Evolutionary conservation across 192 early-diverging fungal species (phyloP).

Genomic region (Coemansia sp.): DNA sequence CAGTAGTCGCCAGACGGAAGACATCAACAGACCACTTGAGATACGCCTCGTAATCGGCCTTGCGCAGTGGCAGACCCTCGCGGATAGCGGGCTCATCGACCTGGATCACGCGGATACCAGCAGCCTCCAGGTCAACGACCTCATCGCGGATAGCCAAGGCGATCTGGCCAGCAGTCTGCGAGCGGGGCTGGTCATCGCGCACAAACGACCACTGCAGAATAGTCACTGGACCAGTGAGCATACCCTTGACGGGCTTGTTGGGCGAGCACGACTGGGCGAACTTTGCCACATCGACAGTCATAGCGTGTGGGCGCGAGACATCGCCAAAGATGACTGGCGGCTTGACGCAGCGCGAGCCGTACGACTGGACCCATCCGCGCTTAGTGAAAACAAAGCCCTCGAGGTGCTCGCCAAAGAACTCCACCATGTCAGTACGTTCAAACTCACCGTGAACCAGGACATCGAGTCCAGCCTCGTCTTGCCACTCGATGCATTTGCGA

Average conservation of each 20-base stretch:
- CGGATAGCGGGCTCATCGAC: constrained; percentile 99
- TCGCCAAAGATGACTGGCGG: constrained; percentile 98
- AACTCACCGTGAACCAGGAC: constrained; percentile 98
- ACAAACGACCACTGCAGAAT: constrained; percentile 99
- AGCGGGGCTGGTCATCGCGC: constrained; percentile 92
- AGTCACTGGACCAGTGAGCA: constrained; percentile 98
- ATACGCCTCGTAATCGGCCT: constrained; percentile 84
- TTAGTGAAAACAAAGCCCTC: constrained; percentile 93
- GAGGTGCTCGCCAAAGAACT: constrained; percentile 96
- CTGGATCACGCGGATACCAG: constrained; percentile 93
- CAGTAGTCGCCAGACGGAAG: constrained; percentile 88
- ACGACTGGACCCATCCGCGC: constrained; percentile 97
- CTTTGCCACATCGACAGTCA: constrained; percentile 85
- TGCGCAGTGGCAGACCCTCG: constrained; percentile 94
- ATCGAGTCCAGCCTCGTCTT: constrained; percentile 89
- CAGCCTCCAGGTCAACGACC: constrained; percentile 90
- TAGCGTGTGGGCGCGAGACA: constrained; percentile 85
- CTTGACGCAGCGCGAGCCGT: constrained; percentile 96
- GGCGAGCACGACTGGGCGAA: constrained; percentile 90
- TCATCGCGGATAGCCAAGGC: constrained; percentile 96
- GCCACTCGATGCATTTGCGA: constrained; percentile 79
- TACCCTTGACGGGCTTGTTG: constrained; percentile 93
- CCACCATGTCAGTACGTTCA: constrained; percentile 96
- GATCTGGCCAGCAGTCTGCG: constrained; percentile 82
- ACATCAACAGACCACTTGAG: constrained; percentile 94